These are phyloP conservation scores for Calcarisporium arbuscula DNA, from an alignment of 2,329 filamentous ascomycete species.

Conservation along the genomic window DNA sequence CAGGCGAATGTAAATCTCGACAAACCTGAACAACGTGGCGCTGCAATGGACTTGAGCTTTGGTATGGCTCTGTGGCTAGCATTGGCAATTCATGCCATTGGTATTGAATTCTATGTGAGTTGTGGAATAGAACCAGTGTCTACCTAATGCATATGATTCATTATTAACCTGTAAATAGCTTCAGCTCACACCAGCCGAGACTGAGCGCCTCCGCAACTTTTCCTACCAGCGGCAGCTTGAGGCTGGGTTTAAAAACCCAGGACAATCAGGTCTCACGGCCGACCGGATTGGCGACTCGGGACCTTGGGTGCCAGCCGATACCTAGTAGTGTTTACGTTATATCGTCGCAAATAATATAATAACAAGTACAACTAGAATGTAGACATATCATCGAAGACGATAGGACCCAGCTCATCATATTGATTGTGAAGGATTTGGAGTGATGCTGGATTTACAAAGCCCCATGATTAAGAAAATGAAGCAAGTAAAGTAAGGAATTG, in stretches of 20 bases:
- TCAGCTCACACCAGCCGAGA: conserved; percentile 45
- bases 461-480: too few relatives aligned
- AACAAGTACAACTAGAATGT: too few relatives aligned
- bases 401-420: too few relatives aligned
- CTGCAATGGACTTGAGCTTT: conserved; percentile 39
- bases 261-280: conserved; percentile 36
- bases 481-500: too few relatives aligned
- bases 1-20: conserved; percentile 19
- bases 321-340: too few relatives aligned
- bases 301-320: too few relatives aligned
- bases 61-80: conserved; percentile 47
- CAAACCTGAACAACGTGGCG: conserved; percentile 23
- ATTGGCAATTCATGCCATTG: conserved; percentile 41
- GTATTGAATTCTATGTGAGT: conserved; percentile 41
- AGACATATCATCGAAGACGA: too few relatives aligned
- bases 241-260: conserved; percentile 44
- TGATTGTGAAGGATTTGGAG: too few relatives aligned
- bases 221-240: conserved; percentile 51
- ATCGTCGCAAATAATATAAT: too few relatives aligned
- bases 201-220: conserved; percentile 45
- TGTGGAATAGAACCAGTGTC: neutral
- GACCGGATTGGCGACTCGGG: too few relatives aligned
- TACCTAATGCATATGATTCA: conserved; percentile 10
- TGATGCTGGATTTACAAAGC: too few relatives aligned
- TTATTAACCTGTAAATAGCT: conserved; percentile 27